Base-by-base conservation (phyloP, 176 grass and related monocot species). In the Elaeis guineensis region DNA sequence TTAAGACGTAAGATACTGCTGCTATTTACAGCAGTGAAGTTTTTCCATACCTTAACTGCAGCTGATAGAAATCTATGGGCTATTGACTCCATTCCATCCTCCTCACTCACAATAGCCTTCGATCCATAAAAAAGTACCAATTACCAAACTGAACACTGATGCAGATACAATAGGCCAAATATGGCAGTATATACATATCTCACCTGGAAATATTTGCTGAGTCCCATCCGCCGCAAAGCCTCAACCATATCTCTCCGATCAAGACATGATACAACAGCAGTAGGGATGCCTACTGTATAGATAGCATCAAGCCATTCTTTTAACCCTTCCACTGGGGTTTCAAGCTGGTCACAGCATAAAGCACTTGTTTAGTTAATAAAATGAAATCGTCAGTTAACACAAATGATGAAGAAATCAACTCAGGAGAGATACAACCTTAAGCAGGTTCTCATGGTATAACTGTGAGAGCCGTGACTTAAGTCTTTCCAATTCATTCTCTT, bases 51-150 rank as follows among this genome's bases (percentile, higher is more conserved):
- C 88, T 98, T 98, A 32, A 98, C 52, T 61, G 93, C 70, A 76
- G 93, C 93, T 55, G 93, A 98, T 56, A 92, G 84, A 74, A 98
- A 98, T 67, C 93, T 79, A 76, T 98, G 82, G 32, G 93, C 87
- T 62, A 92, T 98, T 17, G 93, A 98, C 52, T 98, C 93, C 93
- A 98, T 92, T 19, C 83, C 93, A 69, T 98, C 93, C 67, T 89
- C 93, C 14, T 92, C 84, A 24, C 84, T 85, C 55, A 98, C 87
- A 81, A 89, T 78, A 0, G 84, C 81, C 93, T 98, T 71, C 7
- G 14, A 44, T 44, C 35, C 35, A 44, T 44, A 44, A 44, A 35
- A 23, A 44, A 6, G 25, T 30, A 44, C 35, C 9, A 14, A 44
- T 44, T 14, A 12, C 11, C 11, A 6, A 44, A 44, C 35, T 44